A percentile compares a stretch with the other conserved stretches of the same genome.
Evolutionary conservation across 129 eudicot species (phyloP).

Genomic region (Silybum marianum): DNA sequence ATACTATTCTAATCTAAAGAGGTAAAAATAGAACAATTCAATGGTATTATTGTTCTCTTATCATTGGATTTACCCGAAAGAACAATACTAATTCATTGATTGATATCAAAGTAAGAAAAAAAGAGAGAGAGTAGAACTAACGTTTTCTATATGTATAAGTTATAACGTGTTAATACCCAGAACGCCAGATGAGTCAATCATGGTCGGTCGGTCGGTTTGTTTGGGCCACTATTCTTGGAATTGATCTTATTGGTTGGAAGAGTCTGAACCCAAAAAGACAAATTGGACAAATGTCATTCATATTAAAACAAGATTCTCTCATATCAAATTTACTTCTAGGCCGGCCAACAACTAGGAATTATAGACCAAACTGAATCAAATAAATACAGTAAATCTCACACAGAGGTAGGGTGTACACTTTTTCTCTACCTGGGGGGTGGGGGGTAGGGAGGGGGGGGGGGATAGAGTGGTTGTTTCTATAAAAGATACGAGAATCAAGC

Average conservation of each 20-base stretch:
- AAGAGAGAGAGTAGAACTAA: background rate
- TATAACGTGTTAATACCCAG: background rate
- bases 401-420: no score
- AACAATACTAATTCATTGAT: background rate
- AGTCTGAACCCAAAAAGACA: background rate
- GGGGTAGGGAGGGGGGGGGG: no score
- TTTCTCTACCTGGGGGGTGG: no score
- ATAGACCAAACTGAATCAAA: background rate
- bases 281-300: slow-evolving; percentile 19
- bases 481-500: no score
- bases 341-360: background rate
- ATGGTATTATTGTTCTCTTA: background rate
- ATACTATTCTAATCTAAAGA: background rate
- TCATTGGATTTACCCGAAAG: background rate
- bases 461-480: no score
- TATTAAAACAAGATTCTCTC: background rate
- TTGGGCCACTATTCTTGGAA: background rate
- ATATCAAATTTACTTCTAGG: background rate
- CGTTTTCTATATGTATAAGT: background rate
- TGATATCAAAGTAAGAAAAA: background rate
- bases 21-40: background rate
- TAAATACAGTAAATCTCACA: background rate
- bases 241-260: background rate
- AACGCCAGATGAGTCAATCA: background rate
- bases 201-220: background rate